These are phyloP conservation scores for Podaxis mareebaensis DNA, from an alignment of 768 basidiomycete genomes.

Conservation along the genomic window DNA sequence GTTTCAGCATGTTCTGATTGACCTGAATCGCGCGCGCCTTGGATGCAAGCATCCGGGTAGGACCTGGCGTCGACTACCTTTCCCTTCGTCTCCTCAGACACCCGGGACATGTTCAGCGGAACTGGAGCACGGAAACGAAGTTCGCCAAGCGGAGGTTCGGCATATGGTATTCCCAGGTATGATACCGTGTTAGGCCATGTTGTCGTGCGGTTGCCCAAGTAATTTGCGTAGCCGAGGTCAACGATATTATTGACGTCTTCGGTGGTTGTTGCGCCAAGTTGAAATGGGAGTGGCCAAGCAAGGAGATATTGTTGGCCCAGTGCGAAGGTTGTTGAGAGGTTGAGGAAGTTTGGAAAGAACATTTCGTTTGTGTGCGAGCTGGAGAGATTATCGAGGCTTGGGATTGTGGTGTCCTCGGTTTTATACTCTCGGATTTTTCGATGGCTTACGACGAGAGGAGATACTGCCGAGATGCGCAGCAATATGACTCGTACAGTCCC, in stretches of 20 bases:
- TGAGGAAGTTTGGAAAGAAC: background rate
- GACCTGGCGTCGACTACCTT: constrained; percentile 47
- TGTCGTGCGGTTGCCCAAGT: constrained; percentile 48
- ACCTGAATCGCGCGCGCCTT: constrained; percentile 38
- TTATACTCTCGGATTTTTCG: no score
- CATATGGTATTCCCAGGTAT: constrained; percentile 61
- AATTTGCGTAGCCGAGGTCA: constrained; percentile 59
- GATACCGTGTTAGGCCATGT: constrained; percentile 50
- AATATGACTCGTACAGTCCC: no score
- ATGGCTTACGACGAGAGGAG: no score
- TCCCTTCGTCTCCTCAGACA: constrained; percentile 35
- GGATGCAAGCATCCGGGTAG: constrained; percentile 61
- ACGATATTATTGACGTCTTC: constrained; percentile 31
- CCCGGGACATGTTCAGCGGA: constrained; percentile 48
- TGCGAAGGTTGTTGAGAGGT: background rate
- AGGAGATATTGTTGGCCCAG: background rate
- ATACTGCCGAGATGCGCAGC: no score
- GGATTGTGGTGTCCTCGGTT: no score
- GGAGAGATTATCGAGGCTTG: no score
- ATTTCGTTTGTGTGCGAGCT: no score
- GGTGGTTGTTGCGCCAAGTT: background rate
- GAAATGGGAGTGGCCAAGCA: background rate
- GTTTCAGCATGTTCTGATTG: background rate
- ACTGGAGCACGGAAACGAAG: constrained; percentile 53
- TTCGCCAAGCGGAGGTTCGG: constrained; percentile 55